phyloP scores from a whole-genome alignment of 2,329 filamentous ascomycete species.

The Talaromyces sp. region DNA sequence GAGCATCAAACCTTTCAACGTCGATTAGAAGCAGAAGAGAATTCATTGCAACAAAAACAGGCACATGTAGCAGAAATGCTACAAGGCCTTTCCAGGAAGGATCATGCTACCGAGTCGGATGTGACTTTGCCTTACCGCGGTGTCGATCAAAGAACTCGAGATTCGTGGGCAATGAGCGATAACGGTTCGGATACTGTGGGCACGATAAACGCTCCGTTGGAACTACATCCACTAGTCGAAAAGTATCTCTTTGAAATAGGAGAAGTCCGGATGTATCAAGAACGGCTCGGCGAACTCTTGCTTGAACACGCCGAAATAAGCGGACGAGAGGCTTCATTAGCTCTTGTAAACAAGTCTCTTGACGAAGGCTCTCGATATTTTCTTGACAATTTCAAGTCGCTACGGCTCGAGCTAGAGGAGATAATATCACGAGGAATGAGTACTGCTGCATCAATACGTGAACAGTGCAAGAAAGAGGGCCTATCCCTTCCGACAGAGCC shows the following conservation, averaged over 20 bases:
- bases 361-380: conserved; percentile 26
- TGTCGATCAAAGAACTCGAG: not conserved
- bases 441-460: conserved; percentile 21
- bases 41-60: conserved; percentile 23
- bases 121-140: too few species aligned
- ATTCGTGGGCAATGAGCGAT: not conserved
- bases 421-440: conserved; percentile 24
- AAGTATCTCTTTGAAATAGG: conserved; percentile 25
- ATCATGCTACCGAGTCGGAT: not conserved
- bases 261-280: conserved; percentile 26
- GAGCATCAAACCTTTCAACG: conserved; percentile 28
- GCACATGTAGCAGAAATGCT: conserved; percentile 20
- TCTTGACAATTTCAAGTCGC: conserved; percentile 24
- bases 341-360: conserved; percentile 20
- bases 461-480: conserved; percentile 20
- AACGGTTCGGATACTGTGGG: not conserved
- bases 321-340: conserved; percentile 20
- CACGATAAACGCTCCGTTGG: not conserved
- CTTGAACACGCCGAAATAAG: conserved; percentile 19
- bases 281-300: conserved; percentile 24
- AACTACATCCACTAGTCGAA: conserved; percentile 19
- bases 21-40: conserved; percentile 28
- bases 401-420: conserved; percentile 22
- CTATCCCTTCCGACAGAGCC: not conserved
- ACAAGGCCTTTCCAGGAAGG: not conserved